Conservation (phyloP, 23 red algal species). For the Porphyridium purpureum region DNA sequence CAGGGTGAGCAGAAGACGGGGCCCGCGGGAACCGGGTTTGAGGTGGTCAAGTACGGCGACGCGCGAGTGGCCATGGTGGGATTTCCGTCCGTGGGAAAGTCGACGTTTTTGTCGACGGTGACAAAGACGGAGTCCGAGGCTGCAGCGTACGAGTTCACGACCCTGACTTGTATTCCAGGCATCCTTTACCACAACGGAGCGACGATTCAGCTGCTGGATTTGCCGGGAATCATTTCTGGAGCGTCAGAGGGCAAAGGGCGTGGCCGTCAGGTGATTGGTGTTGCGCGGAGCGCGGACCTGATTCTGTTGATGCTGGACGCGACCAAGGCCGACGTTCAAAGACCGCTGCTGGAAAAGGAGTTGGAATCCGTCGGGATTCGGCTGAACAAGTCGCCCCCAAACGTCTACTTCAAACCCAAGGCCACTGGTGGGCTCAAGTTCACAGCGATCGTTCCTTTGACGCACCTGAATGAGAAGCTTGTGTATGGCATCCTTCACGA, state of each 20-base stretch:
- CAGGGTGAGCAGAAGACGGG: conserved; percentile 57
- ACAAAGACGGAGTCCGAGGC: conserved; percentile 84
- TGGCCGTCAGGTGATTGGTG: conserved; percentile 88
- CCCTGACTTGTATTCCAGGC: conserved; percentile 75
- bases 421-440: conserved; percentile 75
- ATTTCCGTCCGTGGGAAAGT: conserved; percentile 96
- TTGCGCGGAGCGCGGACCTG: conserved; percentile 75
- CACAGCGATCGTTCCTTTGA: conserved; percentile 60
- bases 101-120: conserved; percentile 72
- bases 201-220: conserved; percentile 93
- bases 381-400: conserved; percentile 72
- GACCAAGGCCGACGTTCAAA: conserved; percentile 80
- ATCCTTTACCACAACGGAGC: conserved; percentile 71
- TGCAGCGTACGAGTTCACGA: conserved; percentile 95
- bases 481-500: conserved; percentile 65
- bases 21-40: conserved; percentile 60
- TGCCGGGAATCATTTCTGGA: conserved; percentile 96
- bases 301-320: conserved; percentile 94
- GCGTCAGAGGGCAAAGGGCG: conserved; percentile 84
- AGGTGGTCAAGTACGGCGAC: conserved; percentile 87
- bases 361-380: conserved; percentile 85
- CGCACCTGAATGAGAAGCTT: conserved; percentile 65
- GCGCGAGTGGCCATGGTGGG: conserved; percentile 84
- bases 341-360: conserved; percentile 64
- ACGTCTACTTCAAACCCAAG: conserved; percentile 69